phyloP scores from a whole-genome alignment of 352 stramenopile genomes.

The Globisporangium splendens region DNA sequence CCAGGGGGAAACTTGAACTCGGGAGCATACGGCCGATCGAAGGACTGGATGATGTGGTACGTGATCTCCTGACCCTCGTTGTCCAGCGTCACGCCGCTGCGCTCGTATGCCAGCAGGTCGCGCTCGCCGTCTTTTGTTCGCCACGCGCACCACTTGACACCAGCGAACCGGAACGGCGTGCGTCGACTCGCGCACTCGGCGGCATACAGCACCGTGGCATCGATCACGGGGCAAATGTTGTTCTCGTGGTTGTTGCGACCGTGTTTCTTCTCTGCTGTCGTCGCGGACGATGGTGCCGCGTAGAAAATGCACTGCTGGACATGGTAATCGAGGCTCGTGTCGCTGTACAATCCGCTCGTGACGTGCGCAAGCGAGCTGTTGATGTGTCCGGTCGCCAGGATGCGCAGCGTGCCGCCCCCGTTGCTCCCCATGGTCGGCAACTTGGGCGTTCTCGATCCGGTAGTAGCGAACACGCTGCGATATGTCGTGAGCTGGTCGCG shows the following conservation, averaged over 20 bases:
- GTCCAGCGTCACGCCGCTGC: constrained; percentile 42
- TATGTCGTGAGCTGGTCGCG: constrained; percentile 41
- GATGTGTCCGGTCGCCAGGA: constrained; percentile 46
- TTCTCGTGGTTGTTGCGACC: neutral
- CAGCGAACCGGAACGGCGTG: constrained; percentile 52
- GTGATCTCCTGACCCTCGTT: constrained; percentile 37
- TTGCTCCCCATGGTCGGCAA: too few relatives aligned
- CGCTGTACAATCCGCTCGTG: constrained; percentile 36
- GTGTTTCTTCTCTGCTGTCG: neutral
- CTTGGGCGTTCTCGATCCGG: constrained; percentile 3
- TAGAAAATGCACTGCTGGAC: constrained; percentile 36
- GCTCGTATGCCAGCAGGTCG: constrained; percentile 58
- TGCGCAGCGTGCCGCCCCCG: constrained; percentile 12
- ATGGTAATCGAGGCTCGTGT: constrained; percentile 31
- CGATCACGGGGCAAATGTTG: constrained; percentile 17
- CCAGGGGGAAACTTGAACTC: constrained; percentile 11
- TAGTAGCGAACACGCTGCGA: constrained; percentile 10
- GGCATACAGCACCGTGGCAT: constrained; percentile 36
- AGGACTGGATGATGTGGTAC: constrained; percentile 48
- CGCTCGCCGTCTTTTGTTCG: constrained; percentile 24
- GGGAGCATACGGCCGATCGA: constrained; percentile 42
- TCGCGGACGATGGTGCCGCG: neutral
- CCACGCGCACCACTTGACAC: constrained; percentile 55
- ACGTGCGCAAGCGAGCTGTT: constrained; percentile 31
- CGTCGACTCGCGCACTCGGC: constrained; percentile 27